Percentiles rank a stretch among this genome's conserved stretches.
These are phyloP conservation scores for Amanita molliuscula DNA, from an alignment of 768 basidiomycete species.

Conservation along the genomic window DNA sequence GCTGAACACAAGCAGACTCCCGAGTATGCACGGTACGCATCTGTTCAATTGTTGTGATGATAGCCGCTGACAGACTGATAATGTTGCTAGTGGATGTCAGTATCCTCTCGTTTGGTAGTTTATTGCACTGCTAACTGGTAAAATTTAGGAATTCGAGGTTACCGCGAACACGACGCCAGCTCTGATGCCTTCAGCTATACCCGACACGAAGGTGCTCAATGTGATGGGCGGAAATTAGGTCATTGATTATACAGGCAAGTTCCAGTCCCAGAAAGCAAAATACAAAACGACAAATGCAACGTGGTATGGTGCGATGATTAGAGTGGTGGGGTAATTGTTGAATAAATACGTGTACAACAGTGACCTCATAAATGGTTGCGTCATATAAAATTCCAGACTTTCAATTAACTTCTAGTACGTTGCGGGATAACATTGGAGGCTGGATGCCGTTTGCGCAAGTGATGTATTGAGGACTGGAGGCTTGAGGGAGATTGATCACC, in stretches of 20 bases:
- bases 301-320: neutral
- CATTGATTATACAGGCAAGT: neutral
- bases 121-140: neutral
- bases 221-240: neutral
- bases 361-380: neutral
- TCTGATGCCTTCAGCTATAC: neutral
- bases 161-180: slow-evolving; percentile 3
- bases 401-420: neutral
- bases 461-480: neutral
- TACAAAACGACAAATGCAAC: neutral
- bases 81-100: slow-evolving; percentile 5
- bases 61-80: neutral
- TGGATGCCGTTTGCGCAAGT: neutral
- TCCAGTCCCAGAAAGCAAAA: neutral
- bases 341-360: slow-evolving; percentile 2
- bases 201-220: slow-evolving; percentile 1
- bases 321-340: neutral
- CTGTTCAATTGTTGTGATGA: neutral
- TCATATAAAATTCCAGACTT: neutral
- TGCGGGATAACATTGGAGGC: neutral
- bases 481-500: slow-evolving; percentile 9
- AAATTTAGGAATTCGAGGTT: slow-evolving; percentile 1
- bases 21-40: slow-evolving; percentile 64
- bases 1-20: slow-evolving; percentile 78
- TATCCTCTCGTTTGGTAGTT: neutral